phyloP scores from a whole-genome alignment of 202 grass and related monocot genomes.

The Setaria viridis region DNA sequence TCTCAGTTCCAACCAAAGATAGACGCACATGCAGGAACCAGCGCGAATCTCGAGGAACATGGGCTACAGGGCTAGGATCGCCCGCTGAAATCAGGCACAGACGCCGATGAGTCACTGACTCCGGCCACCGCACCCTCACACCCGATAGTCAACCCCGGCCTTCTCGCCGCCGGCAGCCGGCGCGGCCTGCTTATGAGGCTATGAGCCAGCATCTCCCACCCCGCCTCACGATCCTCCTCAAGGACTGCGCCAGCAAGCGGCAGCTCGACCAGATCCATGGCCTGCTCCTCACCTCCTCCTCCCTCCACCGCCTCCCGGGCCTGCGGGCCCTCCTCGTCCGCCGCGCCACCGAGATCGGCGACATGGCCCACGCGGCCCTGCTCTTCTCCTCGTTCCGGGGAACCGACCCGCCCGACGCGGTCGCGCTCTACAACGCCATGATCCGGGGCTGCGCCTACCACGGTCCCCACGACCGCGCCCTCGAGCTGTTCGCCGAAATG shows the following conservation, averaged over 20 bases:
- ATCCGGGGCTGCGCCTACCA: constrained; percentile 47
- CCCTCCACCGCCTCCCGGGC: constrained; percentile 12
- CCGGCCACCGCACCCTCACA: neutral
- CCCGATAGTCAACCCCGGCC: neutral
- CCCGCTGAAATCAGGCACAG: neutral
- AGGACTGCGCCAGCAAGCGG: constrained; percentile 32
- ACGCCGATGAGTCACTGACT: neutral
- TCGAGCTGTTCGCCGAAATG: constrained; percentile 61
- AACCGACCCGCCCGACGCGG: neutral
- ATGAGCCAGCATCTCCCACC: constrained; percentile 20
- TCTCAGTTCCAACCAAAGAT: neutral
- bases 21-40: neutral
- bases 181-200: neutral
- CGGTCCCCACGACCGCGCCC: constrained; percentile 38
- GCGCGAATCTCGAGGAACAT: neutral
- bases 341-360: constrained; percentile 48
- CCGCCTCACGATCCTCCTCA: constrained; percentile 31
- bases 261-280: constrained; percentile 57
- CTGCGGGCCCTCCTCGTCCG: constrained; percentile 52
- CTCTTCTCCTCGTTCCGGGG: constrained; percentile 45
- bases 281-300: constrained; percentile 57
- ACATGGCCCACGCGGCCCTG: constrained; percentile 33
- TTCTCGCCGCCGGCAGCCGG: neutral
- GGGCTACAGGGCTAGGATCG: neutral
- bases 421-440: constrained; percentile 60